phyloP scores from a whole-genome alignment of 768 basidiomycete genomes.

The Coprinellus micaceus region DNA sequence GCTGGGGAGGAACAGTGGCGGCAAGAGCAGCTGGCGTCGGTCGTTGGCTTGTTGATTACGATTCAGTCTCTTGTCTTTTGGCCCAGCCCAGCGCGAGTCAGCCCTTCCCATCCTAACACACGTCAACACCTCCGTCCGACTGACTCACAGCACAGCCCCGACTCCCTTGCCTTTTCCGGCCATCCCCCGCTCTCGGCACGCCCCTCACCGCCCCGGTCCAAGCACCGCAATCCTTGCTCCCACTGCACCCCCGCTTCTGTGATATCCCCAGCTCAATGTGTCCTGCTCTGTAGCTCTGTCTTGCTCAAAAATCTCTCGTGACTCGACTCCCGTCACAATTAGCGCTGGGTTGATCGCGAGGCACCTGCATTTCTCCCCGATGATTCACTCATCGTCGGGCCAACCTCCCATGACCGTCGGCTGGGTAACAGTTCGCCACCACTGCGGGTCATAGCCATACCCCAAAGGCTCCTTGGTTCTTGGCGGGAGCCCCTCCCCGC shows the following conservation, averaged over 20 bases:
- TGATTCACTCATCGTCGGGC: no score
- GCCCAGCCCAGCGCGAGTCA: constrained; percentile 7
- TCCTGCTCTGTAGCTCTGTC: background rate
- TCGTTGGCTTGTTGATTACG: background rate
- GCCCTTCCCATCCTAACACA: constrained; percentile 8
- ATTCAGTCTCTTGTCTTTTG: constrained; percentile 1
- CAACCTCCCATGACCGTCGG: no score
- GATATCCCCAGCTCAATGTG: no score
- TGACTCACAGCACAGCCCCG: constrained; percentile 4
- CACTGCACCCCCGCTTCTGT: background rate
- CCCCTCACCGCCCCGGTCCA: background rate
- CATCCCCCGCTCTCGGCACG: background rate
- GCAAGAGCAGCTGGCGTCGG: background rate
- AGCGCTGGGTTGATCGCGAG: no score
- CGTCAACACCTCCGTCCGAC: background rate
- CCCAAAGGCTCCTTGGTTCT: no score
- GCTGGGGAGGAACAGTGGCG: background rate
- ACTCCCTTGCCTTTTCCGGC: constrained; percentile 1
- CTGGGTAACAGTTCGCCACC: no score
- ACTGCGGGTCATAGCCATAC: no score
- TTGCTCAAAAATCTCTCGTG: background rate
- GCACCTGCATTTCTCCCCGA: no score
- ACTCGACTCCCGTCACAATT: background rate
- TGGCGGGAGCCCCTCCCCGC: no score
- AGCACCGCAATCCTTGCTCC: background rate